phyloP scores from a whole-genome alignment of 108 stramenopile genomes.

The Licmophora abbreviata region DNA sequence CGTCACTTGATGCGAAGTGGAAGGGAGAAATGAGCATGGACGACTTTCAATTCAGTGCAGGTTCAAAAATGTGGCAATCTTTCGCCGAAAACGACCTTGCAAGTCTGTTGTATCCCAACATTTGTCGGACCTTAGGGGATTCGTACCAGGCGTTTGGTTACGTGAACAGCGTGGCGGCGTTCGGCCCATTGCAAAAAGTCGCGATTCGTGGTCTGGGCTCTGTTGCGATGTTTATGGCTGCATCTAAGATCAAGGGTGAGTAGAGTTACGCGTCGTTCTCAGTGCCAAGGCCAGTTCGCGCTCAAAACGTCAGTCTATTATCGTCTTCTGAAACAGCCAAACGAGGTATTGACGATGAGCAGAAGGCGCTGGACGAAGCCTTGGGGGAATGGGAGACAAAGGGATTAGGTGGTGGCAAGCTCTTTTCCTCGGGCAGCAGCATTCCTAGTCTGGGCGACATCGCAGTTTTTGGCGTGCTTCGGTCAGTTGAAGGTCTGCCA shows the following conservation, averaged over 20 bases:
- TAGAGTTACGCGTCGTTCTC: conserved; percentile 8
- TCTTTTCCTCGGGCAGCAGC: conserved; percentile 13
- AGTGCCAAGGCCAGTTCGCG: neutral
- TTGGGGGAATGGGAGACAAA: conserved; percentile 45
- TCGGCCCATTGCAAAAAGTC: conserved; percentile 47
- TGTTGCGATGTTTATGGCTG: conserved; percentile 84
- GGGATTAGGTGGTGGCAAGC: conserved; percentile 32
- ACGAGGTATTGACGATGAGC: conserved; percentile 70
- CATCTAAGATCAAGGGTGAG: conserved; percentile 77
- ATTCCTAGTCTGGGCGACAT: conserved; percentile 62
- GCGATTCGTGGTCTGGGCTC: conserved; percentile 63
- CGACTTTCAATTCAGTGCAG: conserved; percentile 36
- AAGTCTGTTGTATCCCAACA: conserved; percentile 83
- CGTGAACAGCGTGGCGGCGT: conserved; percentile 52
- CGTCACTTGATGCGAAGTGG: conserved; percentile 16
- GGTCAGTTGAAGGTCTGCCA: conserved; percentile 57
- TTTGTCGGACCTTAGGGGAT: conserved; percentile 67
- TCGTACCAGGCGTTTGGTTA: conserved; percentile 78
- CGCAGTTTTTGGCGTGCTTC: conserved; percentile 77
- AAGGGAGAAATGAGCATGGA: conserved; percentile 22
- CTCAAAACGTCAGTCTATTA: neutral
- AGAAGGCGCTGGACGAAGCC: conserved; percentile 51
- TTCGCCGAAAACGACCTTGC: conserved; percentile 84
- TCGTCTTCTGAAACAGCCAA: conserved; percentile 27
- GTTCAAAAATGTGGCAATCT: conserved; percentile 47